These are phyloP conservation scores for Daldinia vernicosa DNA, from an alignment of 495 filamentous ascomycete genomes.

Conservation along the genomic window DNA sequence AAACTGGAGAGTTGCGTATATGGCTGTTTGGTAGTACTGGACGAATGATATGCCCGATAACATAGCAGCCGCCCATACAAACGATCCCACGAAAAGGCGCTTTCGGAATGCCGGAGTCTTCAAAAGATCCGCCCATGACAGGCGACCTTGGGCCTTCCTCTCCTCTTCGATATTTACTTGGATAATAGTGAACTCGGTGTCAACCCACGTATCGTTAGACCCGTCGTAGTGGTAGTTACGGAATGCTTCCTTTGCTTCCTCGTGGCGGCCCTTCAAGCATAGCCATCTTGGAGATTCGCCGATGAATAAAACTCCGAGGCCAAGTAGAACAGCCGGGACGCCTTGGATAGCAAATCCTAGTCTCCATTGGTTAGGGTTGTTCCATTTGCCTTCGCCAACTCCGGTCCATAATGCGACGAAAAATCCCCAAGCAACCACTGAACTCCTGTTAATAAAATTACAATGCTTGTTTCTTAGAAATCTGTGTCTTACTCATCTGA, in stretches of 20 bases:
- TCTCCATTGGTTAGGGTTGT: slow-evolving; percentile 58
- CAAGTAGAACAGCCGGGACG: slow-evolving; percentile 60
- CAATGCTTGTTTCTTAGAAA: not conserved
- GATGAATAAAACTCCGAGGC: slow-evolving; percentile 60
- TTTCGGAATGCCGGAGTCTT: slow-evolving; percentile 56
- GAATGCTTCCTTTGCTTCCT: slow-evolving; percentile 55
- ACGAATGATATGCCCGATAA: slow-evolving; percentile 63
- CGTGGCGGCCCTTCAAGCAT: slow-evolving; percentile 59
- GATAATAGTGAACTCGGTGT: slow-evolving; percentile 59
- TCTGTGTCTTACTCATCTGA: slow-evolving; percentile 39
- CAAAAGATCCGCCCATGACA: slow-evolving; percentile 58
- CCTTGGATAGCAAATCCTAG: slow-evolving; percentile 65
- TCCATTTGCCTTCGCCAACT: slow-evolving; percentile 52
- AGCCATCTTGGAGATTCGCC: slow-evolving; percentile 67
- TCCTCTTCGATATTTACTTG: slow-evolving; percentile 56
- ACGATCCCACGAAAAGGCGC: slow-evolving; percentile 61
- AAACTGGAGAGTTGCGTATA: slow-evolving; percentile 60
- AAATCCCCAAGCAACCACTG: slow-evolving; percentile 65
- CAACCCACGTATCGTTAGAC: slow-evolving; percentile 55
- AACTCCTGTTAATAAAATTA: slow-evolving; percentile 27
- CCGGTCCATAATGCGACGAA: slow-evolving; percentile 56
- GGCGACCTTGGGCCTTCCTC: slow-evolving; percentile 42
- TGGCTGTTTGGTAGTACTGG: slow-evolving; percentile 60
- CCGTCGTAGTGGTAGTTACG: slow-evolving; percentile 56
- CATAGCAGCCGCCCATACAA: slow-evolving; percentile 64